These are phyloP conservation scores for Boletus barrowsii DNA, from an alignment of 768 basidiomycete genomes.

Conservation along the genomic window DNA sequence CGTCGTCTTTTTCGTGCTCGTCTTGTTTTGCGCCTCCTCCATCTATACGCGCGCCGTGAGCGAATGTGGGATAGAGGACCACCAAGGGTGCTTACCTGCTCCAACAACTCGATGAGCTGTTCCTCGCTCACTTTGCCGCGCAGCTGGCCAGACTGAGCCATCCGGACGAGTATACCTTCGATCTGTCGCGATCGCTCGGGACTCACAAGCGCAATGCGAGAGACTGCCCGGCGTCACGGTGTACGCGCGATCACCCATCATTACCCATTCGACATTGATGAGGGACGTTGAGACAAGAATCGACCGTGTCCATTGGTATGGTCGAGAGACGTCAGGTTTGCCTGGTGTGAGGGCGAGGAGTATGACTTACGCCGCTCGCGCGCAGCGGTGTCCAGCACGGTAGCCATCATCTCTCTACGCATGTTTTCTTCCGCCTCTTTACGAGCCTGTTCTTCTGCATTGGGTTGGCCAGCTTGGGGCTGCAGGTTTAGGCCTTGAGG, in stretches of 20 bases:
- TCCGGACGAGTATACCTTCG: slow-evolving; percentile 71
- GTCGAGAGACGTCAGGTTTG: neutral
- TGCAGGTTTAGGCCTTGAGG: slow-evolving; percentile 24
- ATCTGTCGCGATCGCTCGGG: slow-evolving; percentile 79
- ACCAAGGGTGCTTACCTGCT: slow-evolving; percentile 55
- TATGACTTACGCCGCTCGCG: slow-evolving; percentile 67
- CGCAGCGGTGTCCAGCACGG: slow-evolving; percentile 73
- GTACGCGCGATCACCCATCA: neutral
- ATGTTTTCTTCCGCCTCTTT: slow-evolving; percentile 70
- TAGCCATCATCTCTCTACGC: slow-evolving; percentile 73
- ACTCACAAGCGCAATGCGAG: slow-evolving; percentile 84
- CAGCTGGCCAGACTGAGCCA: slow-evolving; percentile 83
- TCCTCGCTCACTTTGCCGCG: slow-evolving; percentile 72
- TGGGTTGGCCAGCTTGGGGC: slow-evolving; percentile 40
- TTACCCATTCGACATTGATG: neutral
- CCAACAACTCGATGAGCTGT: slow-evolving; percentile 81
- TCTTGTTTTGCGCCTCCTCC: slow-evolving; percentile 50
- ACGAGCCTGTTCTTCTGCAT: slow-evolving; percentile 52
- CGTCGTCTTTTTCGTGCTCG: slow-evolving; percentile 51
- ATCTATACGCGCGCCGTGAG: slow-evolving; percentile 37
- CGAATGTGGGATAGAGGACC: neutral
- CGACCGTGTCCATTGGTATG: neutral
- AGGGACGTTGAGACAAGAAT: neutral
- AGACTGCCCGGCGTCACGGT: slow-evolving; percentile 46
- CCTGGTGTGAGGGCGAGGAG: neutral